Base-by-base conservation (phyloP, 768 basidiomycete genomes). In the Xanthoconium purpureum region DNA sequence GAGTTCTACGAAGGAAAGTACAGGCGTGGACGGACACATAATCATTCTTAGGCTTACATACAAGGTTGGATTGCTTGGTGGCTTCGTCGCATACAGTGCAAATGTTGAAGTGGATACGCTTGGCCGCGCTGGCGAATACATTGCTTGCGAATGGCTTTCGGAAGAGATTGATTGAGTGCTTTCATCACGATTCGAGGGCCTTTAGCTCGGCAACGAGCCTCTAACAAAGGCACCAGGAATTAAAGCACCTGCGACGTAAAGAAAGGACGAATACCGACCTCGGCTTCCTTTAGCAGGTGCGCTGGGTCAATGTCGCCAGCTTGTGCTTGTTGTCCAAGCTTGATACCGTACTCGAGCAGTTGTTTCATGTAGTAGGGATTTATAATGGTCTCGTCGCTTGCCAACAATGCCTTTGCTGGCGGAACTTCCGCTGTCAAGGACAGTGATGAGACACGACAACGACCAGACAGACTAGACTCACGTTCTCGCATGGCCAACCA, bases 331-430 rank as follows among this genome's bases (percentile, higher is more conserved):
- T 67, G 73, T 14, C 87, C 86, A 3, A 88, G 75, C 53, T 75
- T 78, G 58, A 91, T 84, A 9, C 88, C 87, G 65, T 91, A 89
- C 56, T 81, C 69, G 12, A 91, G 73, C 46, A 91, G 68, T 63
- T 91, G 89, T 52, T 75, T 74, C 89, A 91, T 91, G 71, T 88
- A 91, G 67, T 87, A 82, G 3, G 88, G 86, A 60, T 85, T 87
- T 64, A 91, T 91, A 51, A 91, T 77, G 0, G 85, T 84, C 67
- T 91, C 87, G 56, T 89, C 76, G 18, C 66, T 68, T 2, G 69
- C 71, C 5, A 83, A 67, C 18, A 71, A 60, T 15, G 68, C 60
- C 44, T 71, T 74, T 35, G 66, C 76, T 6, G 57, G 63, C 39
- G 66, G 63, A 33, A 53, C 52, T 33, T 69, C 66, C 20, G 75